These are phyloP conservation scores for Dactylellina haptotyla DNA, from an alignment of 2,329 filamentous ascomycete genomes.

Conservation along the genomic window DNA sequence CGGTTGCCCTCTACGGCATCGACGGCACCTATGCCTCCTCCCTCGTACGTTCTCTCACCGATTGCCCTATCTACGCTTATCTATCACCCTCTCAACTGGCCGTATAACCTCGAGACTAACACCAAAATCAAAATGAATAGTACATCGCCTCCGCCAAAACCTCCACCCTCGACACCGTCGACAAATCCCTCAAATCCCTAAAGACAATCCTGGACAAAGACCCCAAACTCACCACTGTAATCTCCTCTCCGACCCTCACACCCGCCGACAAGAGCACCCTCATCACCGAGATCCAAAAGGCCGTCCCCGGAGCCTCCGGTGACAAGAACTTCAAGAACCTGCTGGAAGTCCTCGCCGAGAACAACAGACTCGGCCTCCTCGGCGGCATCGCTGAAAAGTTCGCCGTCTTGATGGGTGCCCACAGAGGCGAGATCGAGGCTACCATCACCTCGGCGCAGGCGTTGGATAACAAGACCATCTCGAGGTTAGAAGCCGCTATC, in stretches of 20 bases:
- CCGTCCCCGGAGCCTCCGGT: slow-evolving; percentile 71
- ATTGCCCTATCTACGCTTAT: neutral
- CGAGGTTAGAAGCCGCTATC: slow-evolving; percentile 85
- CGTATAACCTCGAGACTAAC: neutral
- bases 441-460: slow-evolving; percentile 89
- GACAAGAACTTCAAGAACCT: slow-evolving; percentile 91
- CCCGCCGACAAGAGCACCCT: slow-evolving; percentile 84
- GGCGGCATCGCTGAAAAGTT: slow-evolving; percentile 89
- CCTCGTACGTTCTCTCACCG: slow-evolving; percentile 74
- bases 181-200: slow-evolving; percentile 80
- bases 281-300: slow-evolving; percentile 86
- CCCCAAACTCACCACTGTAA: slow-evolving; percentile 78
- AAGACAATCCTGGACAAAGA: slow-evolving; percentile 80
- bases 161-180: slow-evolving; percentile 82
- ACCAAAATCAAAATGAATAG: slow-evolving; percentile 64
- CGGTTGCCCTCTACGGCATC: slow-evolving; percentile 90
- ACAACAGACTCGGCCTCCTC: slow-evolving; percentile 90
- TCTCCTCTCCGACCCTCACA: slow-evolving; percentile 82
- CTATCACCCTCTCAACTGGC: neutral
- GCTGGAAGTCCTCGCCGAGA: slow-evolving; percentile 86
- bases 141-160: slow-evolving; percentile 95
- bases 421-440: slow-evolving; percentile 92
- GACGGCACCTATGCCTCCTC: slow-evolving; percentile 98
- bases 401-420: slow-evolving; percentile 82
- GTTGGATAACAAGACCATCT: slow-evolving; percentile 85